Percentiles rank a stretch among this genome's conserved stretches.
Conservation (phyloP, 2,329 filamentous ascomycete species). For the Ophiostoma quercus region DNA sequence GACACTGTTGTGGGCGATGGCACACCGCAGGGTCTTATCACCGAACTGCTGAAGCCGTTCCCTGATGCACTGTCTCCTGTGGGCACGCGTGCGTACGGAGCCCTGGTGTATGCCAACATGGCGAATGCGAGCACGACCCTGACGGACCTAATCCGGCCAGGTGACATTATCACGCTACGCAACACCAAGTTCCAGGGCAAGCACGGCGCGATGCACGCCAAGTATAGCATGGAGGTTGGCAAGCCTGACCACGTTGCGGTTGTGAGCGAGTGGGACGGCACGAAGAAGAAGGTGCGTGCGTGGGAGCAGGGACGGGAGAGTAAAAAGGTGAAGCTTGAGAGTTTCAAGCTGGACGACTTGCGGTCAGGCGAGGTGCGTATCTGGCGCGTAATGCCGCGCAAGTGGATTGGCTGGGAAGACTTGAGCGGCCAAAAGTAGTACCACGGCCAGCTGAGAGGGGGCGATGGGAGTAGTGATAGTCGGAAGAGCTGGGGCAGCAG, state of each 20-base stretch:
- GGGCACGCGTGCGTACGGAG: constrained; percentile 84
- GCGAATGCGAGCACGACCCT: constrained; percentile 89
- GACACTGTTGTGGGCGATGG: constrained; percentile 80
- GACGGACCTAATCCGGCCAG: constrained; percentile 83
- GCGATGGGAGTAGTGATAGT: not conserved
- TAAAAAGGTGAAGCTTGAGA: constrained; percentile 89
- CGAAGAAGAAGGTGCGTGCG: constrained; percentile 91
- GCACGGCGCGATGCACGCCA: constrained; percentile 89
- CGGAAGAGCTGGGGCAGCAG: not conserved
- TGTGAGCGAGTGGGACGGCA: constrained; percentile 95
- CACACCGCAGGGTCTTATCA: constrained; percentile 68
- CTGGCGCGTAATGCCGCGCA: constrained; percentile 88
- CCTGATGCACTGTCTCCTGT: constrained; percentile 72
- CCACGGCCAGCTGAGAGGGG: not conserved
- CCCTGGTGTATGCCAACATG: constrained; percentile 88
- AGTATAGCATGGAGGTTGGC: constrained; percentile 83
- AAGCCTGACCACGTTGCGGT: constrained; percentile 84
- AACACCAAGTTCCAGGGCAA: constrained; percentile 95
- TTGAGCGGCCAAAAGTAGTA: constrained; percentile 64
- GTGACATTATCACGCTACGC: constrained; percentile 87
- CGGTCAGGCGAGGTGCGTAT: constrained; percentile 93
- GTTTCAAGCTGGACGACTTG: constrained; percentile 87
- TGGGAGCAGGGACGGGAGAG: constrained; percentile 95
- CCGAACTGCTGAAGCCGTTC: constrained; percentile 70
- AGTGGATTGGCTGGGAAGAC: constrained; percentile 90